Conservation (phyloP, 768 basidiomycete species). For the Fistulinella prunicolor region DNA sequence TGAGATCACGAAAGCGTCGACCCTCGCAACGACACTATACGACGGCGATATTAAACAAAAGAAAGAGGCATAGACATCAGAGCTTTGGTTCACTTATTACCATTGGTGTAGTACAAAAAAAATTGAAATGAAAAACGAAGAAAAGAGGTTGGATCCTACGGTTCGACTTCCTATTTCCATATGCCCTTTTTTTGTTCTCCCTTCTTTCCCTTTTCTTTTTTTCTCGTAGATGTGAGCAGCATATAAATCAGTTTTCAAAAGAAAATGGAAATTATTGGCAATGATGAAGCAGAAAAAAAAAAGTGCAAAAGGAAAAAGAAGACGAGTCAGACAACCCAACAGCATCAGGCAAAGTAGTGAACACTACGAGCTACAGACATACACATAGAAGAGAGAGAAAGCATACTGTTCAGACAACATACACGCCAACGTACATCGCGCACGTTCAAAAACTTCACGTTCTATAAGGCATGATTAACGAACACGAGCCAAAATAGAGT, state of each 20-base stretch:
- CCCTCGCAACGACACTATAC: too few relatives aligned
- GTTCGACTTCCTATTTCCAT: constrained; percentile 19
- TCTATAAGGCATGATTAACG: constrained; percentile 20
- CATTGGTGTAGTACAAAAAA: constrained; percentile 9
- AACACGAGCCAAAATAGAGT: constrained; percentile 8
- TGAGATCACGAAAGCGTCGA: too few relatives aligned
- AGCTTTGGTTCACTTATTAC: constrained; percentile 4
- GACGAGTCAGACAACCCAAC: constrained; percentile 3
- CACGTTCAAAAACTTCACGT: constrained; percentile 2
- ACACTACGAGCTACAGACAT: constrained; percentile 29
- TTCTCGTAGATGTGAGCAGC: constrained; percentile 9
- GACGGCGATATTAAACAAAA: too few relatives aligned
- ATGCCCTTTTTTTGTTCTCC: not conserved
- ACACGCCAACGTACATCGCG: constrained; percentile 28
- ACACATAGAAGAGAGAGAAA: constrained; percentile 22
- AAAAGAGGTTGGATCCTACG: constrained; percentile 3
- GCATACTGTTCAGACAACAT: constrained; percentile 25
- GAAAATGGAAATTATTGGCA: not conserved
- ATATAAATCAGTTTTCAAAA: constrained; percentile 9
- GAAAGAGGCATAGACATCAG: constrained; percentile 17
- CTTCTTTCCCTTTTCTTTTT: constrained; percentile 3
- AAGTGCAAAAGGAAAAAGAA: constrained; percentile 6
- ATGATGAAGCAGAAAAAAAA: constrained; percentile 8
- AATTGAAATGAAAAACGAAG: too few relatives aligned
- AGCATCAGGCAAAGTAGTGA: not conserved